Evolutionary conservation across 2,329 filamentous ascomycete genomes (phyloP).

Genomic region (Colletotrichum aenigma): DNA sequence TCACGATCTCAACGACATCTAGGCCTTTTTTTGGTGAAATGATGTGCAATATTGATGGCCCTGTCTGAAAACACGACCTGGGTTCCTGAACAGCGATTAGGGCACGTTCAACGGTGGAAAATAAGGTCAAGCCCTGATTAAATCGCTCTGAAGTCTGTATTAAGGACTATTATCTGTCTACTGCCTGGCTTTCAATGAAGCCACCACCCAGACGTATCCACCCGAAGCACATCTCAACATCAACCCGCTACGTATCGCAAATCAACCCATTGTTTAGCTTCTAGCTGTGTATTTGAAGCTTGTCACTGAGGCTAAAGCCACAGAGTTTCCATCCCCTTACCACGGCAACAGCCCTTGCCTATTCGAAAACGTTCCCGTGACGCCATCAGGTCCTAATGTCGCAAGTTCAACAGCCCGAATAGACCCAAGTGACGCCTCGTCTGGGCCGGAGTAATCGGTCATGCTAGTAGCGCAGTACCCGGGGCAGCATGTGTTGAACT

Average conservation of each 20-base stretch:
- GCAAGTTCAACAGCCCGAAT: slow-evolving; percentile 3
- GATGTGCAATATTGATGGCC: not conserved
- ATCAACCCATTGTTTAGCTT: not conserved
- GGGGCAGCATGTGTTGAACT: slow-evolving; percentile 13
- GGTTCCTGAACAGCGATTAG: not conserved
- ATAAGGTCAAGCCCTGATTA: not conserved
- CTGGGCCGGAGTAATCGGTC: not conserved
- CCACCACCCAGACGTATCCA: not conserved
- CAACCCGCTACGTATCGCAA: not conserved
- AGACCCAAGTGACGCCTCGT: slow-evolving; percentile 10
- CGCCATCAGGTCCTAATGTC: not conserved
- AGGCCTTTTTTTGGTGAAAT: not conserved
- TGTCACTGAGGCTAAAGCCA: too few species aligned
- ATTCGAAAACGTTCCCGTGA: not conserved
- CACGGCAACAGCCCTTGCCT: not conserved
- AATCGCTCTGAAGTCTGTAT: not conserved
- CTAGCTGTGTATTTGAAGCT: not conserved
- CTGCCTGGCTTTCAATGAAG: not conserved
- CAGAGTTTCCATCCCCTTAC: not conserved
- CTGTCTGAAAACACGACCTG: not conserved
- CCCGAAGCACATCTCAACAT: not conserved
- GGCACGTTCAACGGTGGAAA: not conserved
- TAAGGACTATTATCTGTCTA: not conserved
- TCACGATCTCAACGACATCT: not conserved
- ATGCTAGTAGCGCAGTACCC: slow-evolving; percentile 12